Evolutionary conservation across 2,329 filamentous ascomycete genomes (phyloP), one percentile per base, ranked within the genome.

Genomic region (Apiospora malaysiana): DNA sequence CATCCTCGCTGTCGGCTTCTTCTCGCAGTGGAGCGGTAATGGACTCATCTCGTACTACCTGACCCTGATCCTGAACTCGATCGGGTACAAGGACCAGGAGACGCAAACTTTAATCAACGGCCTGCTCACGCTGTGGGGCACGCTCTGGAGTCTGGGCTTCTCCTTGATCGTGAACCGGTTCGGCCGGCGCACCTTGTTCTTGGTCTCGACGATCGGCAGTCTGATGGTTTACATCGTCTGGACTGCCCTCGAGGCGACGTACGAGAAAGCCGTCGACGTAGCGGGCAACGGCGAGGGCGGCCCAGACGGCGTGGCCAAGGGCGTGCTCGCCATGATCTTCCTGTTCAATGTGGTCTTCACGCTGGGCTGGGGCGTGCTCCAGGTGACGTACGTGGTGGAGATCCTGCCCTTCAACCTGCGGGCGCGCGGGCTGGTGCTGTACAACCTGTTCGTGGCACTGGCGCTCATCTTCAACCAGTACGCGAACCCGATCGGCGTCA

Each of bases 141-240:
- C 86, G 23, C 80, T 86, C 70, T 82, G 79, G 68, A 85, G 85
- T 75, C 85, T 86, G 69, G 81, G 82, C 32, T 84, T 73, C 66
- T 84, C 84, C 25, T 77, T 85, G 70, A 76, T 85, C 18, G 72
- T 75, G 47, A 71, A 75, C 59, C 70, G 68, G 66, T 72, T 73
- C 66, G 67, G 74, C 45, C 66, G 77, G 14, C 76, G 78, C 1
- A 70, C 73, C 4, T 68, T 79, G 49, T 80, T 77, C 72, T 69
- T 80, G 3, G 65, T 47, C 5, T 76, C 76, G 8, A 74, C 73
- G 1, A 51, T 73, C 16, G 75, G 73, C 42, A 73, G 73, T 46
- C 49, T 76, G 21, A 18, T 75, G n/a, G 46, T 70, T 10, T 73
- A 73, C 37, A 56, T 74, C 46, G 67, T 69, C 5, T 73, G 75